phyloP scores from a whole-genome alignment of 148 eudicot species.

The Linanthus parryae region DNA sequence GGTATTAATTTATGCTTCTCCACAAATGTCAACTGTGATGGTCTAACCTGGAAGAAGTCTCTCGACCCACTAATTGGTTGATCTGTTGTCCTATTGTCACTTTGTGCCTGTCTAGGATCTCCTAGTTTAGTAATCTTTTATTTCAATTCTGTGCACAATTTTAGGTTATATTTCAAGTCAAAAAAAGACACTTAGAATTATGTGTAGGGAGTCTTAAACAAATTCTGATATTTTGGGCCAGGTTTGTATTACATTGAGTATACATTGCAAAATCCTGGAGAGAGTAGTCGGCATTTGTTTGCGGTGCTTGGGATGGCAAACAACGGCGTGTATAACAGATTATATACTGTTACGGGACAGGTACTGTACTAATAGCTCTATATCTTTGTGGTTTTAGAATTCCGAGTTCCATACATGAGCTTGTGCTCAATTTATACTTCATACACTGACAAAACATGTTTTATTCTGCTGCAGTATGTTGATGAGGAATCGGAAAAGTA shows the following conservation, averaged over 20 bases:
- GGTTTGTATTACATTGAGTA: slow-evolving; percentile 92
- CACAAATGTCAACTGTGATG: not conserved
- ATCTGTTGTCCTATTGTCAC: not conserved
- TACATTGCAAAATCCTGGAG: slow-evolving; percentile 84
- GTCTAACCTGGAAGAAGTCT: not conserved
- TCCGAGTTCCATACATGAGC: not conserved
- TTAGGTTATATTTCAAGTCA: too few species aligned
- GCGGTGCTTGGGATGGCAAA: slow-evolving; percentile 78
- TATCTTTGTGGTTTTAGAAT: not conserved
- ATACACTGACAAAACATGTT: not conserved
- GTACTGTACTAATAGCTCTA: slow-evolving; percentile 9
- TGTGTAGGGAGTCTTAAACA: too few species aligned
- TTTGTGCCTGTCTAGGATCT: too few species aligned
- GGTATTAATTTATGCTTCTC: slow-evolving; percentile 27
- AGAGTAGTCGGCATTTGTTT: slow-evolving; percentile 65
- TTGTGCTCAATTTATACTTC: not conserved
- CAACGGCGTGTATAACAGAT: slow-evolving; percentile 75
- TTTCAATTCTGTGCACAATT: too few species aligned
- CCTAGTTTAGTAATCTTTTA: too few species aligned
- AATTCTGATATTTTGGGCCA: too few species aligned
- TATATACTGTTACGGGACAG: slow-evolving; percentile 97
- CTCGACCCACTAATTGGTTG: not conserved
- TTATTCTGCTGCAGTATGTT: slow-evolving; percentile 56
- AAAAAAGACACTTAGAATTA: too few species aligned
- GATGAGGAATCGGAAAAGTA: slow-evolving; percentile 70